These are phyloP conservation scores for Cyclotella distinguenda DNA, from an alignment of 108 stramenopile genomes.

Conservation along the genomic window DNA sequence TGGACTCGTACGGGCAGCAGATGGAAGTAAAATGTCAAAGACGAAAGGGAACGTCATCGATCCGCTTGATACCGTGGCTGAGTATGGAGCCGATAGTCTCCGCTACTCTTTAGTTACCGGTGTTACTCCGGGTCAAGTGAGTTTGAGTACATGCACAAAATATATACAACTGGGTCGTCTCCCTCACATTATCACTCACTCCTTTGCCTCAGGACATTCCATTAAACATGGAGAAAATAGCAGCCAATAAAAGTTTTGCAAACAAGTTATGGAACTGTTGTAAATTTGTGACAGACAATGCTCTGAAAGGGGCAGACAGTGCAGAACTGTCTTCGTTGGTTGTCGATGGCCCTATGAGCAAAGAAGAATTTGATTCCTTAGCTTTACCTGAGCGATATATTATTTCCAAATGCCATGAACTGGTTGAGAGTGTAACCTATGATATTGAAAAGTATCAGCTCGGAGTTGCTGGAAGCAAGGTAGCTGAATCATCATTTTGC, in stretches of 20 bases:
- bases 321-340: conserved; percentile 59
- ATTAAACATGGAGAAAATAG: conserved; percentile 90
- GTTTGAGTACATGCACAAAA: too few species aligned
- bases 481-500: neutral
- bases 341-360: conserved; percentile 72
- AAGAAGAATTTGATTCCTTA: conserved; percentile 76
- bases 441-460: conserved; percentile 89
- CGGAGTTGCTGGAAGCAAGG: conserved; percentile 85
- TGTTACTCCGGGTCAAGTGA: conserved; percentile 92
- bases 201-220: conserved; percentile 67
- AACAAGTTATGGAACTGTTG: conserved; percentile 99
- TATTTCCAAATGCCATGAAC: conserved; percentile 85
- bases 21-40: conserved; percentile 98
- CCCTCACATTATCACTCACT: neutral
- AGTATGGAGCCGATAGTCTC: conserved; percentile 91
- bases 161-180: neutral
- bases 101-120: conserved; percentile 94
- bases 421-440: conserved; percentile 79
- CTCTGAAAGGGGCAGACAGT: conserved; percentile 69
- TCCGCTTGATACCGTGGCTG: conserved; percentile 93
- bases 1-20: conserved; percentile 93
- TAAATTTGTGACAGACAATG: conserved; percentile 89
- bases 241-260: conserved; percentile 88
- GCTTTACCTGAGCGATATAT: conserved; percentile 87
- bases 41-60: conserved; percentile 99